A percentile compares a stretch with the other conserved stretches of the same genome.
Evolutionary conservation across 768 basidiomycete genomes (phyloP).

Genomic region (Porphyrellus cyaneotinctus): DNA sequence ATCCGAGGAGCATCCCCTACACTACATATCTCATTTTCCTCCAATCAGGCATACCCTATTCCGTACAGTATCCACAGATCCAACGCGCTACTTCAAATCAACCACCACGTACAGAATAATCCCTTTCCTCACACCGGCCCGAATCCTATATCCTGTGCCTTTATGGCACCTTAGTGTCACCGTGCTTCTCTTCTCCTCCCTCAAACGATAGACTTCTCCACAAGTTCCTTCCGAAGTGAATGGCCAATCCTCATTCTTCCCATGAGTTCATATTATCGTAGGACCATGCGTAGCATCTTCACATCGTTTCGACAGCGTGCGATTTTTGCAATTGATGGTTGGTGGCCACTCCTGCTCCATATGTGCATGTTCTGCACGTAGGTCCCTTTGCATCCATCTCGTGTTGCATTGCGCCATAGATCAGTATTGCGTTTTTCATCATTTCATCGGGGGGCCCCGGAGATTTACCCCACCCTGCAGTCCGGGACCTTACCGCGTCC

Average conservation of each 20-base stretch:
- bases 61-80: background rate
- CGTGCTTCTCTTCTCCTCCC: constrained; percentile 10
- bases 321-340: constrained; percentile 16
- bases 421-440: background rate
- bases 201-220: constrained; percentile 10
- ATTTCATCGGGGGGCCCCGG: constrained; percentile 1
- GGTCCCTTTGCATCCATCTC: background rate
- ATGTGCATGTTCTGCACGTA: constrained; percentile 8
- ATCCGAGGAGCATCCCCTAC: constrained; percentile 13
- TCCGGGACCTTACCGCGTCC: background rate
- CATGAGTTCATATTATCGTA: background rate
- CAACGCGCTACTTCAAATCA: background rate
- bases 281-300: constrained; percentile 3
- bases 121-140: constrained; percentile 1
- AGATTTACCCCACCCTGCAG: constrained; percentile 19
- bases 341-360: constrained; percentile 1
- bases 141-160: constrained; percentile 4
- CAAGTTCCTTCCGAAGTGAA: constrained; percentile 25
- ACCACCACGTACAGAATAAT: background rate
- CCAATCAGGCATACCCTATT: background rate
- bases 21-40: background rate
- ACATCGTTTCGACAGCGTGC: constrained; percentile 6
- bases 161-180: constrained; percentile 7
- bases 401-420: background rate
- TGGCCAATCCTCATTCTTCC: constrained; percentile 11